phyloP scores from a whole-genome alignment of 2,329 filamentous ascomycete genomes.

The Claviceps spartinae region DNA sequence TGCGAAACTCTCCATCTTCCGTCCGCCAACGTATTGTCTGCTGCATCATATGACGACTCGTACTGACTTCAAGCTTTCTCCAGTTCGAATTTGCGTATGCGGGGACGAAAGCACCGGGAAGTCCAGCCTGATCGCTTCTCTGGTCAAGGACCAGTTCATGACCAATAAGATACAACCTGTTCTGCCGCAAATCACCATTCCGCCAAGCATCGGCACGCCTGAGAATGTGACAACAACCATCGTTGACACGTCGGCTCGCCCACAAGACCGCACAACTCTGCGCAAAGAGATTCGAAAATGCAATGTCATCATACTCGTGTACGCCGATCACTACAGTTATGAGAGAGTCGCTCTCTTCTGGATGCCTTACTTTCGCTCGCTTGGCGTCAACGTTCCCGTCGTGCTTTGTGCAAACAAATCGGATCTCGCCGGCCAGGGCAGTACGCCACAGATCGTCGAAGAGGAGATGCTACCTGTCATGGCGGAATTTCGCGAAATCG shows the following conservation, averaged over 20 bases:
- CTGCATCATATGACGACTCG: not conserved
- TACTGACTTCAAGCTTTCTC: conserved; percentile 4
- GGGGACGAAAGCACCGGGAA: conserved; percentile 95
- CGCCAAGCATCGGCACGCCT: conserved; percentile 80
- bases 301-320: conserved; percentile 92
- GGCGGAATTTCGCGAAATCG: conserved; percentile 97
- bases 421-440: conserved; percentile 65
- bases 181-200: conserved; percentile 88
- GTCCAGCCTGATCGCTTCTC: conserved; percentile 81
- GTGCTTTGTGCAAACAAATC: conserved; percentile 96
- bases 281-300: conserved; percentile 92
- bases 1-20: not conserved
- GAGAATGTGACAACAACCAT: conserved; percentile 97
- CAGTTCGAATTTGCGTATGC: conserved; percentile 86
- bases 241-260: conserved; percentile 90
- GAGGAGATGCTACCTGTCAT: conserved; percentile 98
- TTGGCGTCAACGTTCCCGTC: conserved; percentile 97
- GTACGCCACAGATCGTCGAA: conserved; percentile 72
- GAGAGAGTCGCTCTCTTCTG: conserved; percentile 93
- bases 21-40: too few species aligned
- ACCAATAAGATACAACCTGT: conserved; percentile 90
- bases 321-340: conserved; percentile 98
- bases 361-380: conserved; percentile 94
- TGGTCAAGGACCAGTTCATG: conserved; percentile 95
- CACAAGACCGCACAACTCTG: conserved; percentile 79